These are phyloP conservation scores for Ramalina intermedia DNA, from an alignment of 495 filamentous ascomycete genomes.

Conservation along the genomic window DNA sequence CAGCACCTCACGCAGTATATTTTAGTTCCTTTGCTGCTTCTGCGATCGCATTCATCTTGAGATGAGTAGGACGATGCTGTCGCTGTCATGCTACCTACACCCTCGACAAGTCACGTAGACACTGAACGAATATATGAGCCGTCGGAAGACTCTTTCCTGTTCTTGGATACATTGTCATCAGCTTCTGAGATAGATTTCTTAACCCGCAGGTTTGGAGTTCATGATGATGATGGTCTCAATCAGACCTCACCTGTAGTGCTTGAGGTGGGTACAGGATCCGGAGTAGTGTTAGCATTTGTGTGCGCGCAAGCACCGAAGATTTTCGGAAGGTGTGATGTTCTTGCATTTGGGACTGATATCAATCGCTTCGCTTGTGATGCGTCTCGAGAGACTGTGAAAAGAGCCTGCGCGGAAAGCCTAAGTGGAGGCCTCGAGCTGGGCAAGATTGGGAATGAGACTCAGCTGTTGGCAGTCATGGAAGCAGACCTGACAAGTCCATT, in stretches of 20 bases:
- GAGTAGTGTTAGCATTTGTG: constrained; percentile 77
- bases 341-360: constrained; percentile 65
- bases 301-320: constrained; percentile 58
- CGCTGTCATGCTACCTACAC: constrained; percentile 67
- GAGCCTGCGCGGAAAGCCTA: constrained; percentile 29
- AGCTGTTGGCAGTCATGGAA: constrained; percentile 45
- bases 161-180: constrained; percentile 83
- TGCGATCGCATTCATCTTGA: too few relatives aligned
- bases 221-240: neutral
- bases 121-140: constrained; percentile 83
- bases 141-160: constrained; percentile 86
- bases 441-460: constrained; percentile 9
- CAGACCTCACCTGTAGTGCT: constrained; percentile 47
- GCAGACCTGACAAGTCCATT: constrained; percentile 52
- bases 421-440: constrained; percentile 10
- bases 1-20: too few relatives aligned
- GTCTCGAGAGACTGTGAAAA: constrained; percentile 43
- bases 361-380: constrained; percentile 68
- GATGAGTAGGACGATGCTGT: neutral
- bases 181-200: constrained; percentile 58
- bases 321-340: constrained; percentile 54
- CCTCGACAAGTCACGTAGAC: constrained; percentile 77
- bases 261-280: constrained; percentile 86
- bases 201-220: constrained; percentile 36
- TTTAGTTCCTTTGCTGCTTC: too few relatives aligned